Base-by-base conservation (phyloP, 352 stramenopile species). In the Thraustochytrium striatum region DNA sequence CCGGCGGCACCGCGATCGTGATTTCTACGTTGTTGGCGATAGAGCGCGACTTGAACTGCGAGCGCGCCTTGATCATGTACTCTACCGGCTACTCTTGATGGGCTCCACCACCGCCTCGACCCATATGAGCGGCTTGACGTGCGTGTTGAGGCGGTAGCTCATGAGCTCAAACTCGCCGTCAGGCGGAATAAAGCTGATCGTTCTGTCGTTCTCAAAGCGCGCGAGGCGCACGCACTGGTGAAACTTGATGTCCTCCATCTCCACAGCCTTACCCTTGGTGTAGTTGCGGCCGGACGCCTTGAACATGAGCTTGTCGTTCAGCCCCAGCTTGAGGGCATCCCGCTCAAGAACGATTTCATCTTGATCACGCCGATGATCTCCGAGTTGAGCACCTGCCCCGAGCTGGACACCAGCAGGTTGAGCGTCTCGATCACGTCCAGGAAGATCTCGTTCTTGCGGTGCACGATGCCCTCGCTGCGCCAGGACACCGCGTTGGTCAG, bases 391-490 rank as follows among this genome's bases (percentile, higher is more conserved):
- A 99, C 96, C 11, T 95, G 98, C 38, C 97, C 97, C 83, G 97
- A 98, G 58, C 89, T 94, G 0, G 93, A 95, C 19, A 99, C 94
- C 0, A 99, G 86, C 61, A 96, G 53, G 80, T 95, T 94, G 78
- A 84, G 39, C 84, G 98, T 99, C 86, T 99, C 96, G 19, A 99
- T 94, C 0, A 99, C 96, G 86, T 99, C 97, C 80, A 99, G 85
- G 83, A 99, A 99, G 61, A 99, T 98, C 87, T 99, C 97, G 87
- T 99, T 99, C 90, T 99, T 99, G 81, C 96, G 94, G 85, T 99
- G 94, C 84, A 98, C 98, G 84, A 99, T 99, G 33, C 97, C 97
- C 84, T 99, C 97, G 36, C 91, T 93, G 62, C 96, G 88, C 96
- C 96, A 99, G 11, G 90, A 97, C 1, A 99, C 96, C n/a, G 96